Base-by-base conservation (phyloP, 2,329 filamentous ascomycete genomes). In the Pestalotiopsis sp. region DNA sequence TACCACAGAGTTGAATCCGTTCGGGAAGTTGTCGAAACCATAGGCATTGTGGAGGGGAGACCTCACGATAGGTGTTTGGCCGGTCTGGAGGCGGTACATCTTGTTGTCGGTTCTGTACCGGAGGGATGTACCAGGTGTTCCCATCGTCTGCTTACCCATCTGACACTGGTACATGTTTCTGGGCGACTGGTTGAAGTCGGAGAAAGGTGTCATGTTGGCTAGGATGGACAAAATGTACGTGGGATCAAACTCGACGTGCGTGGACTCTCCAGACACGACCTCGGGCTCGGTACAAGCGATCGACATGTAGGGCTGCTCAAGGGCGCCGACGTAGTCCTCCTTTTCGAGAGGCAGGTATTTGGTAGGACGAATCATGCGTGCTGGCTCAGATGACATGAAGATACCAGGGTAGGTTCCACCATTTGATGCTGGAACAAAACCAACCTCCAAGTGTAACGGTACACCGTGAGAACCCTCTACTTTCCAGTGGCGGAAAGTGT, bases 71-170 rank as follows among this genome's bases (percentile, higher is more conserved):
- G 96, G 96, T 0, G 95, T 98, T 79, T 99, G 96, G 59, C 96
- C 96, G 17, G 94, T 98, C 81, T 98, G 96, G 58, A 99, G 82
- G 71, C 92, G 90, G 81, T 99, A 99, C 74, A 93, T 89, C 83
- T 99, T 99, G 88, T 99, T 98, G 82, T 99, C 96, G 62, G 94
- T 97, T 77, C 96, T 90, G 81, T 97, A 92, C 68, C 89, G 87
- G 70, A 95, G 84, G 2, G 95, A 92, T 7, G 94, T 92, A 68
- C 92, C 94, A 3, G 95, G 94, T 26, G 96, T 98, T 79, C 96
- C 96, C 96, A 99, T 99, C 0, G 95, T 94, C 83, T 99, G 96
- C 80, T 99, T 99, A 83, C 94, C 94, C 96, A 98, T 98, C 85
- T 98, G 96, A 83, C 94, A 98, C 78, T 97, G 93, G 79, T 98